A percentile compares a stretch with the other conserved stretches of the same genome.
Evolutionary conservation across 495 filamentous ascomycete species (phyloP).

Genomic region (Cenococcum geophilum): DNA sequence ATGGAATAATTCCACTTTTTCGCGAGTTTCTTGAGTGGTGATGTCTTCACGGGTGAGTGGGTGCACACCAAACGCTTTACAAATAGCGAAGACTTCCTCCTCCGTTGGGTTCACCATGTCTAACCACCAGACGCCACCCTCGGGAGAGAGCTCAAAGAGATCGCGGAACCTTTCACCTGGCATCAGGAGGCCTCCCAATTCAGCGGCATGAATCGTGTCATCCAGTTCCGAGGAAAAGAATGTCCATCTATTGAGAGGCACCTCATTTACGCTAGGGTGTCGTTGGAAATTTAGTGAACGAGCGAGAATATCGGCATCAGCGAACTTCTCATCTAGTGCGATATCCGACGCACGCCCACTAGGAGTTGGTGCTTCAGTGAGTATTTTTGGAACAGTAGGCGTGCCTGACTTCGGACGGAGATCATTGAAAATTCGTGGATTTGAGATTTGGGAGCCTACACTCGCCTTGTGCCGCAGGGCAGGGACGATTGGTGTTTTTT

Average conservation of each 20-base stretch:
- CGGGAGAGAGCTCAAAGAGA: slow-evolving; percentile 73
- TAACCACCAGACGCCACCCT: slow-evolving; percentile 87
- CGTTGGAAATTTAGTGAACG: slow-evolving; percentile 13
- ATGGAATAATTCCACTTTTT: slow-evolving; percentile 97
- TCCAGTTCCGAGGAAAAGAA: slow-evolving; percentile 95
- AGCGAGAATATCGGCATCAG: slow-evolving; percentile 17
- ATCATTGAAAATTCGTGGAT: slow-evolving; percentile 57
- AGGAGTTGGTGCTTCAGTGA: slow-evolving; percentile 31
- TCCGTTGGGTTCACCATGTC: slow-evolving; percentile 87
- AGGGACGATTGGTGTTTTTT: slow-evolving; percentile 39
- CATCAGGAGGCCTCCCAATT: slow-evolving; percentile 78
- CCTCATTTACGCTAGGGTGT: slow-evolving; percentile 20
- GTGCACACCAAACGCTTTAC: slow-evolving; percentile 86
- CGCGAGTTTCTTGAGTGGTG: slow-evolving; percentile 82
- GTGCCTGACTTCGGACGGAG: slow-evolving; percentile 42
- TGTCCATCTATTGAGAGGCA: slow-evolving; percentile 59
- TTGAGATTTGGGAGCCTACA: slow-evolving; percentile 47
- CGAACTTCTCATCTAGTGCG: slow-evolving; percentile 35
- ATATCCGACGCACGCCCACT: slow-evolving; percentile 18
- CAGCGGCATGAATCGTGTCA: slow-evolving; percentile 80
- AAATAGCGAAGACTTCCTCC: slow-evolving; percentile 81
- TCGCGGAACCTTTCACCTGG: slow-evolving; percentile 84
- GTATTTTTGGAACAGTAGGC: slow-evolving; percentile 32
- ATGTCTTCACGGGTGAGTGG: slow-evolving; percentile 94
- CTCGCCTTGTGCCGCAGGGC: slow-evolving; percentile 46